Conservation (phyloP, 371 early-diverging fungal species). For the Lichtheimia hyalospora region DNA sequence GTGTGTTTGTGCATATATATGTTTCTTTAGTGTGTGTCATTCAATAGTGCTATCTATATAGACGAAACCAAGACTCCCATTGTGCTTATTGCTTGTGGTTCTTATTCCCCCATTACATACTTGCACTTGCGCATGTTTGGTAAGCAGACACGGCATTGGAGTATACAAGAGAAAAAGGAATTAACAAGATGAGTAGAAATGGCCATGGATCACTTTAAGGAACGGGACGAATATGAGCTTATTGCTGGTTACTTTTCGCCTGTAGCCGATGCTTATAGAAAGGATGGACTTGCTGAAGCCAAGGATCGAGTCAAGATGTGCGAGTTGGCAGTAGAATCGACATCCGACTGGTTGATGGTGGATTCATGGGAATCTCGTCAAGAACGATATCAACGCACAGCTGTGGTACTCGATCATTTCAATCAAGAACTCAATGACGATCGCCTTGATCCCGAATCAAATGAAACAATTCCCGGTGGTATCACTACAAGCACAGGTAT, state of each 20-base stretch:
- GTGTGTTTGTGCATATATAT: slow-evolving; percentile 1
- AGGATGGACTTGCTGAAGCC: slow-evolving; percentile 86
- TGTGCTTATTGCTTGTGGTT: slow-evolving; percentile 96
- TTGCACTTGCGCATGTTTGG: slow-evolving; percentile 98
- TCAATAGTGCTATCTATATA: slow-evolving; percentile 17
- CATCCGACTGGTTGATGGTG: slow-evolving; percentile 93
- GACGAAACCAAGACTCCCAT: slow-evolving; percentile 85
- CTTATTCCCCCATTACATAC: slow-evolving; percentile 96
- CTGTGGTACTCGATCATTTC: slow-evolving; percentile 93
- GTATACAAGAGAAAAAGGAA: not conserved
- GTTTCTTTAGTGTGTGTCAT: not conserved
- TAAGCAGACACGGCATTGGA: slow-evolving; percentile 29
- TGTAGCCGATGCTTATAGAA: slow-evolving; percentile 90
- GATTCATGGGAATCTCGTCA: slow-evolving; percentile 95
- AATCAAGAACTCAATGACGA: slow-evolving; percentile 77
- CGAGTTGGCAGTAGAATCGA: slow-evolving; percentile 79
- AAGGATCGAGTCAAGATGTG: slow-evolving; percentile 94
- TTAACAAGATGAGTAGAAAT: slow-evolving; percentile 58
- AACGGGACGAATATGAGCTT: slow-evolving; percentile 77
- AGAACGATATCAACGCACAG: slow-evolving; percentile 81
- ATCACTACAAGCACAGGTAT: slow-evolving; percentile 24
- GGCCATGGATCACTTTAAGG: slow-evolving; percentile 86
- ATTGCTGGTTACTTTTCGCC: slow-evolving; percentile 97
- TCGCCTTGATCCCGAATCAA: too few relatives aligned
- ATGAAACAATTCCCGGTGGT: slow-evolving; percentile 46